Conservation (phyloP, 768 basidiomycete genomes). For the Terana coerulea region DNA sequence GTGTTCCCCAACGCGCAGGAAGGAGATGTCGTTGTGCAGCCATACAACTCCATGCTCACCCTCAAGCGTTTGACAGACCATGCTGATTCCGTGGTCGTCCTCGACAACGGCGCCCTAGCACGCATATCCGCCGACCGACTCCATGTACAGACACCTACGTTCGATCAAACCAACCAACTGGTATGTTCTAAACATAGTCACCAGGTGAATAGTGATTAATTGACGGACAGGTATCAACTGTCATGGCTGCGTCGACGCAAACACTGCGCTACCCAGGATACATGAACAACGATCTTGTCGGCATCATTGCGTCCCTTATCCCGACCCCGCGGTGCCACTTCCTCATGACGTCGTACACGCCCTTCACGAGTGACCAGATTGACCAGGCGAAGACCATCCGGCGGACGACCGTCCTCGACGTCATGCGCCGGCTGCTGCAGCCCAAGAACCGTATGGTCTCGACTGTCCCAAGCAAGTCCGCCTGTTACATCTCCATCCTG, state of each 20-base stretch:
- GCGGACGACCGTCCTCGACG: conserved; percentile 95
- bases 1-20: conserved; percentile 95
- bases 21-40: conserved; percentile 96
- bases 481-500: conserved; percentile 95
- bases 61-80: conserved; percentile 93
- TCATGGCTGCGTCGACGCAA: conserved; percentile 96
- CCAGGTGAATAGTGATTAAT: background rate
- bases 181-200: conserved; percentile 37
- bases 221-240: conserved; percentile 76
- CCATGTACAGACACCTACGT: conserved; percentile 82
- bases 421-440: conserved; percentile 95
- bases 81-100: conserved; percentile 94
- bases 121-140: conserved; percentile 91
- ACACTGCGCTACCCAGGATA: conserved; percentile 97
- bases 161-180: conserved; percentile 90
- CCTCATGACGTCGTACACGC: conserved; percentile 98
- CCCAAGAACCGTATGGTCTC: conserved; percentile 99
- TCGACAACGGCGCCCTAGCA: conserved; percentile 92
- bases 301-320: conserved; percentile 94
- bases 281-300: conserved; percentile 99
- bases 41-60: conserved; percentile 93
- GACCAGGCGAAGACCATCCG: conserved; percentile 98
- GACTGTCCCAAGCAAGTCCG: conserved; percentile 85
- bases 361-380: conserved; percentile 95
- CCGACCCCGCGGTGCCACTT: conserved; percentile 98